Evolutionary conservation across 306 rosid species (phyloP).

Genomic region (Hylodesmum podocarpum): DNA sequence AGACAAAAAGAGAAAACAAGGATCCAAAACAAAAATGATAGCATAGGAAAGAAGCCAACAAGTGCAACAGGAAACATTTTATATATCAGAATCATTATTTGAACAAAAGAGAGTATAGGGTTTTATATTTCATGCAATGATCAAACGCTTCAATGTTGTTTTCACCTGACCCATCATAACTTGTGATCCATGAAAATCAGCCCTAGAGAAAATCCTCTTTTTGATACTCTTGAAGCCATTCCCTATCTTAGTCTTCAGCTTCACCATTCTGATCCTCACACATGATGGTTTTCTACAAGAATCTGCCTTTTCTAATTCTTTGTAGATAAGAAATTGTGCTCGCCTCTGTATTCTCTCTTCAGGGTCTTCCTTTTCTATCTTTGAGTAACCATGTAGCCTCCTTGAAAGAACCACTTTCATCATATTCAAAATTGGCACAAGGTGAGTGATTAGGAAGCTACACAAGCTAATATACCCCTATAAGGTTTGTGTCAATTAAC

Average conservation of each 20-base stretch:
- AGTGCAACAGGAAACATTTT: background rate
- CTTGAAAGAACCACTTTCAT: conserved; percentile 36
- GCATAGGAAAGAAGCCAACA: background rate
- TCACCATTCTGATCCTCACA: conserved; percentile 57
- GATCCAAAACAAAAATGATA: background rate
- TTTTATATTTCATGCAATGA: conserved; percentile 26
- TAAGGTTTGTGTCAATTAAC: background rate
- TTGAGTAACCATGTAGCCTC: conserved; percentile 47
- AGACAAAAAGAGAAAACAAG: background rate
- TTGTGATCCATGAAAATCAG: too few relatives aligned
- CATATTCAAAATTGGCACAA: background rate
- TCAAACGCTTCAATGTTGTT: conserved; percentile 43
- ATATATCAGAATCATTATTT: conserved; percentile 1
- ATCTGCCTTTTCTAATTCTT: conserved; percentile 54
- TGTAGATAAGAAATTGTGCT: conserved; percentile 74
- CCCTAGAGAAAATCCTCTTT: conserved; percentile 45
- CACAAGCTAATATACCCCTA: background rate
- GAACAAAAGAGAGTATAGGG: conserved; percentile 40
- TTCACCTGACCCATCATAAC: conserved; percentile 48
- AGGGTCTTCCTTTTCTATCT: conserved; percentile 70
- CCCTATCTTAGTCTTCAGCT: conserved; percentile 66
- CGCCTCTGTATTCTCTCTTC: conserved; percentile 55
- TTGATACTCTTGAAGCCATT: conserved; percentile 54
- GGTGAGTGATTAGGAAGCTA: conserved; percentile 5
- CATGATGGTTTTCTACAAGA: conserved; percentile 37